phyloP scores from a whole-genome alignment of 345 rosid genomes.

The Bruguiera sexangula region DNA sequence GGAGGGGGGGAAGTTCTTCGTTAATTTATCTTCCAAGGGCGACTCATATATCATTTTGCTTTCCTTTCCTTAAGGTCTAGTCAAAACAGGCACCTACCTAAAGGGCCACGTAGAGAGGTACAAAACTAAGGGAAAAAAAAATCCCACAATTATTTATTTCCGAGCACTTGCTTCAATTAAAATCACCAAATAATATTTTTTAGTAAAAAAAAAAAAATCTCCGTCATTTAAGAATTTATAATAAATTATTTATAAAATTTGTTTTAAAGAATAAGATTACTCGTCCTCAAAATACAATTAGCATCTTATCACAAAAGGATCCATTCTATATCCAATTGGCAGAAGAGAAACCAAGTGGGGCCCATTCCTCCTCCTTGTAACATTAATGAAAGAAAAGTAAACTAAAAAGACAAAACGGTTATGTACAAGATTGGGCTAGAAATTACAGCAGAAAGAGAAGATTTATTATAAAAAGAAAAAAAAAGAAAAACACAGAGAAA shows the following conservation, averaged over 20 bases:
- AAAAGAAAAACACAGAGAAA: background rate
- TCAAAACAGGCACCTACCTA: no score
- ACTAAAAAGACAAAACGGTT: background rate
- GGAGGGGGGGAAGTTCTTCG: background rate
- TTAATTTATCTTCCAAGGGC: no score
- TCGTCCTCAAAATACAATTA: background rate
- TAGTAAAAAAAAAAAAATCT: no score
- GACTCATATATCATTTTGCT: no score
- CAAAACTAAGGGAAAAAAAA: no score
- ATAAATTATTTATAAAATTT: no score
- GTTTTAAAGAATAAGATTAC: background rate
- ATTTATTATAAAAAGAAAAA: background rate
- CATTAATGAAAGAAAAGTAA: background rate
- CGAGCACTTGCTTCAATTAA: no score
- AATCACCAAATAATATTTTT: no score
- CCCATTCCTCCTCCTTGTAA: background rate
- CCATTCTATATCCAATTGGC: conserved; percentile 5
- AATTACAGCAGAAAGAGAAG: background rate
- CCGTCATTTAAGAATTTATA: no score
- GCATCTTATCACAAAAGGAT: background rate
- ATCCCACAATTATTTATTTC: no score
- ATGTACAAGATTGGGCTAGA: background rate
- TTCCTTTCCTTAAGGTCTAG: no score
- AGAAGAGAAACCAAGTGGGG: conserved; percentile 7
- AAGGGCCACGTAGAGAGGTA: no score